Percentiles rank a stretch among this genome's conserved stretches.
Evolutionary conservation across 1,284 basidiomycete genomes (phyloP).

Genomic region (Apiotrichum veenhuisii): DNA sequence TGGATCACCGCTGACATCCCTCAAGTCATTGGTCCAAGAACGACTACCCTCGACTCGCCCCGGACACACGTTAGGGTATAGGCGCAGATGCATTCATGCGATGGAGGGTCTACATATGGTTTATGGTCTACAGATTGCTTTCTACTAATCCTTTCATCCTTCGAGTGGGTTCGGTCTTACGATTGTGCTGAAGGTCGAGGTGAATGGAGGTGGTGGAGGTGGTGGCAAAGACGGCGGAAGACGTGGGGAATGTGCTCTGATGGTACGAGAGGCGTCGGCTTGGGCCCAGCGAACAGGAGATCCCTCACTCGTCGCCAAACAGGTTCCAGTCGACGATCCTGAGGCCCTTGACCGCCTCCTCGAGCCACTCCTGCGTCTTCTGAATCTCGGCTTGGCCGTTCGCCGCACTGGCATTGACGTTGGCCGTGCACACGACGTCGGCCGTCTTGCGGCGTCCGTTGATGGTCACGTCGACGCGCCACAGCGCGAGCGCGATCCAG

Average conservation of each 20-base stretch:
- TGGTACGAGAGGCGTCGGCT: not conserved
- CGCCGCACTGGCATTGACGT: constrained; percentile 61
- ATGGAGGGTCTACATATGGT: too few species aligned
- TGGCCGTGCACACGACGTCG: constrained; percentile 77
- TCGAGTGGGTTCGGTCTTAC: too few species aligned
- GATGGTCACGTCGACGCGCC: constrained; percentile 52
- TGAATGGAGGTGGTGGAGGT: not conserved
- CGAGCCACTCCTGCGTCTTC: constrained; percentile 63
- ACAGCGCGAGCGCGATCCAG: constrained; percentile 71
- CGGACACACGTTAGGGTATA: too few species aligned
- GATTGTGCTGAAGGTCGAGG: too few species aligned
- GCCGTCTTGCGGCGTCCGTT: constrained; percentile 56
- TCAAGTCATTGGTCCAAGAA: too few species aligned
- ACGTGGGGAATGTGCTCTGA: too few species aligned
- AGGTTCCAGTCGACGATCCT: constrained; percentile 67
- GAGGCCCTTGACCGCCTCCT: constrained; percentile 59
- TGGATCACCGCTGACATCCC: too few species aligned
- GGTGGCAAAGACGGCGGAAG: not conserved
- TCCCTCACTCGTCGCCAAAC: constrained; percentile 54
- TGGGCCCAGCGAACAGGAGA: not conserved
- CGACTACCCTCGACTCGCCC: too few species aligned
- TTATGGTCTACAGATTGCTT: too few species aligned
- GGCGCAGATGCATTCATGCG: too few species aligned
- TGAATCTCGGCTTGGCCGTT: constrained; percentile 58
- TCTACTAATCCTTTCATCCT: too few species aligned